These are phyloP conservation scores for Lyophyllum decastes DNA, from an alignment of 768 basidiomycete genomes.

Conservation along the genomic window DNA sequence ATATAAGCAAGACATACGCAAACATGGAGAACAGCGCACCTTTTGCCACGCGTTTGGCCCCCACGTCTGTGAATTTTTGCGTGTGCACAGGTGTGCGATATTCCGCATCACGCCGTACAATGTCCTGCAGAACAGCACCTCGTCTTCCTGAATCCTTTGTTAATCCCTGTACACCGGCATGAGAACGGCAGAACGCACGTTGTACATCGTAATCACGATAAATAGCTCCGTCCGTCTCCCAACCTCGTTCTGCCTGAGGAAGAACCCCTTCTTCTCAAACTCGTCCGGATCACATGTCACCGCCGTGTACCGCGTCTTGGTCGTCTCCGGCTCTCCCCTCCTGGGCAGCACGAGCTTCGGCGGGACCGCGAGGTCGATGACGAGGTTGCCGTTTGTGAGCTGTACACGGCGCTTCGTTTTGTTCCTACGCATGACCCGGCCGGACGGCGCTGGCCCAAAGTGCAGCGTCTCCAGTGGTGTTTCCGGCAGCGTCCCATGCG, in stretches of 20 bases:
- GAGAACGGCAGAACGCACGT: conserved; percentile 53
- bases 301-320: conserved; percentile 77
- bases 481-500: conserved; percentile 44
- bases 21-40: conserved; percentile 38
- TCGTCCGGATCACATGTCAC: conserved; percentile 95
- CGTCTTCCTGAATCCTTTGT: conserved; percentile 64
- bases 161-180: conserved; percentile 1
- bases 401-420: conserved; percentile 79
- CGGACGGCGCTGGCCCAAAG: conserved; percentile 85
- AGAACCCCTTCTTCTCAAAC: conserved; percentile 82
- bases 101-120: conserved; percentile 94
- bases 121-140: conserved; percentile 88
- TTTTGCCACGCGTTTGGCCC: conserved; percentile 97
- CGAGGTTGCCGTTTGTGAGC: conserved; percentile 86
- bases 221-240: conserved; percentile 86
- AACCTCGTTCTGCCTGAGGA: conserved; percentile 79
- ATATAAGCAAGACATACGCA: background rate
- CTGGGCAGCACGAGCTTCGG: conserved; percentile 79
- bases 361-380: conserved; percentile 82
- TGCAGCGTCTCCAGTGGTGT: conserved; percentile 69
- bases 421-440: conserved; percentile 75
- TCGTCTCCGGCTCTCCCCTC: conserved; percentile 71
- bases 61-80: conserved; percentile 94
- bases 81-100: conserved; percentile 76
- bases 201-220: conserved; percentile 96